These are phyloP conservation scores for Psilocybe cyanescens DNA, from an alignment of 768 basidiomycete species.

Conservation along the genomic window DNA sequence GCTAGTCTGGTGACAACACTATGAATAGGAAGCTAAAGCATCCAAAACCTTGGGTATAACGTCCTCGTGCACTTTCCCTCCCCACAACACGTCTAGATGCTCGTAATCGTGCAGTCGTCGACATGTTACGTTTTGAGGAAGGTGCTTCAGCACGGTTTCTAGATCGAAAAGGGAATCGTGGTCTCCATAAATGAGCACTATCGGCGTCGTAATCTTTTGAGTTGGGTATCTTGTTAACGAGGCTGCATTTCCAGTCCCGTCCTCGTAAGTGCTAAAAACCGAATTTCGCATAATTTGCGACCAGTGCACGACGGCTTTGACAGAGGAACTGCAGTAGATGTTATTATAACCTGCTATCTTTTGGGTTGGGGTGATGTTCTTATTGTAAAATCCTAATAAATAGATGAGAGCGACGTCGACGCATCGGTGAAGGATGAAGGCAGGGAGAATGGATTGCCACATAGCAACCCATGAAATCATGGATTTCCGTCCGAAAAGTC, in stretches of 20 bases:
- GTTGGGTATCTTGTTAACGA: constrained; percentile 16
- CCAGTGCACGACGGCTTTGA: constrained; percentile 25
- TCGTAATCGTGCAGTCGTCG: constrained; percentile 18
- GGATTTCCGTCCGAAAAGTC: constrained; percentile 18
- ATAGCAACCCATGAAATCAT: constrained; percentile 17
- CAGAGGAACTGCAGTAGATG: constrained; percentile 25
- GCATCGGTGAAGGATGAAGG: constrained; percentile 11
- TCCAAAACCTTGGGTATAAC: constrained; percentile 24
- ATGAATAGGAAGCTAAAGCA: background rate
- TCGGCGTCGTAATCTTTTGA: constrained; percentile 18
- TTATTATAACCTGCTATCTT: constrained; percentile 20
- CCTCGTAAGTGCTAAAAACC: constrained; percentile 16
- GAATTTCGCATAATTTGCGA: constrained; percentile 22
- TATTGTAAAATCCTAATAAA: constrained; percentile 17
- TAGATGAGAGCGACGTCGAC: constrained; percentile 18
- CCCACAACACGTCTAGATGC: constrained; percentile 26
- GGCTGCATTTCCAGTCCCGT: background rate
- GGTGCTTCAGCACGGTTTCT: constrained; percentile 13
- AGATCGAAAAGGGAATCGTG: constrained; percentile 19
- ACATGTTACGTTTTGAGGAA: constrained; percentile 12
- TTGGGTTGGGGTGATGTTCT: constrained; percentile 18
- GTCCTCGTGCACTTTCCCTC: constrained; percentile 23
- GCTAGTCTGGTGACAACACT: background rate
- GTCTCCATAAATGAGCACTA: constrained; percentile 22
- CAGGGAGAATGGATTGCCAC: constrained; percentile 20